These are phyloP conservation scores for Platanthera zijinensis DNA, from an alignment of 106 monocot genomes.

Conservation along the genomic window DNA sequence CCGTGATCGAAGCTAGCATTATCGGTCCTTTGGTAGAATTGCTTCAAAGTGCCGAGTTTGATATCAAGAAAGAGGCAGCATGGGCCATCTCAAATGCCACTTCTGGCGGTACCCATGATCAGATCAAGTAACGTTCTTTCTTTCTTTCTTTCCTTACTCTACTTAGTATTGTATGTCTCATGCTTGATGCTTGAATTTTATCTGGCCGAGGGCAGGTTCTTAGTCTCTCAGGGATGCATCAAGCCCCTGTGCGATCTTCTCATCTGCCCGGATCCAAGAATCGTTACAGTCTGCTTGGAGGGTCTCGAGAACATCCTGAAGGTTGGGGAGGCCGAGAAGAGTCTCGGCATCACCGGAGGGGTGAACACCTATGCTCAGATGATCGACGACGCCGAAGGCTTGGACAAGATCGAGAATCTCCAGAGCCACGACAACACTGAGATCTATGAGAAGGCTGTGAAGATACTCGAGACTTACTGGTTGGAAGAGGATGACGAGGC, in stretches of 20 bases:
- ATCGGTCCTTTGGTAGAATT: conserved; percentile 20
- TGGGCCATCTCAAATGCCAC: conserved; percentile 29
- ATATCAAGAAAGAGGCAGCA: conserved; percentile 30
- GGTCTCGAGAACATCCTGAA: conserved; percentile 29
- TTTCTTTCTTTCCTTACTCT: neutral
- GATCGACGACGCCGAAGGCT: conserved; percentile 24
- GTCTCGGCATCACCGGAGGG: conserved; percentile 9
- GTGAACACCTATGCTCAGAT: conserved; percentile 19
- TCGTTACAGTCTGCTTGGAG: conserved; percentile 21
- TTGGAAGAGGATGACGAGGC: conserved; percentile 24
- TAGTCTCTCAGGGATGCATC: conserved; percentile 23
- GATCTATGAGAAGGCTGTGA: conserved; percentile 27
- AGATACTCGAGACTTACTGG: conserved; percentile 25
- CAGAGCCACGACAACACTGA: conserved; percentile 28
- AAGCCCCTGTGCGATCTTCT: conserved; percentile 27
- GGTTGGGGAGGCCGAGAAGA: conserved; percentile 27
- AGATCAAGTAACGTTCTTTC: conserved; percentile 15
- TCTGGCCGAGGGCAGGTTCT: conserved; percentile 5
- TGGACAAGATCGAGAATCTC: conserved; percentile 26
- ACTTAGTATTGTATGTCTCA: neutral
- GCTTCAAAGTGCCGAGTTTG: conserved; percentile 24
- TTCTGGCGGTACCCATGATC: conserved; percentile 23
- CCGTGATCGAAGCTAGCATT: conserved; percentile 19
- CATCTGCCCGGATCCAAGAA: conserved; percentile 20
- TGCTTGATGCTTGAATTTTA: neutral